Conservation (phyloP, 225 moss, liverwort and hornwort species). For the Pseudisothecium myosuroides region DNA sequence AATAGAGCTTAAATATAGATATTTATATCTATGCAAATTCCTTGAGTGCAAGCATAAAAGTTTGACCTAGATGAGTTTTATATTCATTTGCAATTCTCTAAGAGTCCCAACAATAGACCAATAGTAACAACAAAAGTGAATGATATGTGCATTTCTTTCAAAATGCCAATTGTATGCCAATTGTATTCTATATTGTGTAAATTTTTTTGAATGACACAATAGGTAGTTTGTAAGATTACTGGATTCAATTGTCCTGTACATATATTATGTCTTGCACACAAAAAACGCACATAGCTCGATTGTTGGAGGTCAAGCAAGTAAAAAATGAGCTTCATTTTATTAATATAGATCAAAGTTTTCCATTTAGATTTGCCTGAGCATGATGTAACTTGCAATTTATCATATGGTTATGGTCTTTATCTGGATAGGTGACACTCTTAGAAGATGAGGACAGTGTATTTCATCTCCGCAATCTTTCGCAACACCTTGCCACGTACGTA, state of each 20-base stretch:
- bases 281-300: accelerated
- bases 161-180: no score
- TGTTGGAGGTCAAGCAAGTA: neutral
- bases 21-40: no score
- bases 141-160: neutral
- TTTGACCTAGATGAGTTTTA: no score
- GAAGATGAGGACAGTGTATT: slow-evolving; percentile 74
- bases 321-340: neutral
- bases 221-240: neutral
- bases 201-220: neutral
- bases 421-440: slow-evolving; percentile 52
- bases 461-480: slow-evolving; percentile 78
- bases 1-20: neutral
- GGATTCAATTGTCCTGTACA: no score
- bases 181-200: neutral
- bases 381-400: neutral
- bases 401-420: neutral
- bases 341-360: neutral
- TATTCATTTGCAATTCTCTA: neutral
- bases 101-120: neutral
- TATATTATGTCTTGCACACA: neutral
- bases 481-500: slow-evolving; percentile 88
- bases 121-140: neutral
- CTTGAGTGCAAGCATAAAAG: neutral
- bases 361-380: neutral